Conservation (phyloP, 345 rosid genomes). For the Hibiscus trionum region DNA sequence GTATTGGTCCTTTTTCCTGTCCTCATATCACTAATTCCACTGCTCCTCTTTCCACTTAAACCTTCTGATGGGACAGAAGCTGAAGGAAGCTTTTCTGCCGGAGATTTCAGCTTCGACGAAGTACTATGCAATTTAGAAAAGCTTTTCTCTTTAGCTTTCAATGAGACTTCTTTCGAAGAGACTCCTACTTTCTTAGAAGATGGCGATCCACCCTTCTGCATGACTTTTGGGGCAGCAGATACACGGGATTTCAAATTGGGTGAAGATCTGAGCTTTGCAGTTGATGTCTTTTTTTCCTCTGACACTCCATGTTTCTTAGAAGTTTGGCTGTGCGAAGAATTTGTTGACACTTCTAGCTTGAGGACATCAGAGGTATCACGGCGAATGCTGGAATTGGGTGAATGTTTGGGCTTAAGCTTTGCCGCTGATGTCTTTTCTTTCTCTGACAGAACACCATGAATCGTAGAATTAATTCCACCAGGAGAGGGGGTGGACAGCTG, state of each 20-base stretch:
- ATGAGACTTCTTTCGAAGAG: conserved; percentile 21
- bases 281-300: conserved; percentile 11
- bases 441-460: conserved; percentile 6
- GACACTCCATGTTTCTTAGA: background rate
- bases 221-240: conserved; percentile 11
- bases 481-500: conserved; percentile 15
- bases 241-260: conserved; percentile 15
- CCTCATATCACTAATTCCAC: conserved; percentile 25
- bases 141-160: conserved; percentile 29
- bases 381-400: conserved; percentile 10
- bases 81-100: conserved; percentile 19
- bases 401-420: conserved; percentile 16
- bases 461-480: background rate
- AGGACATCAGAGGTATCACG: conserved; percentile 20
- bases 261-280: conserved; percentile 16
- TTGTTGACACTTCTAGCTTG: conserved; percentile 20
- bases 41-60: conserved; percentile 19
- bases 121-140: conserved; percentile 20
- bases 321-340: background rate
- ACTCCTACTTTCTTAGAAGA: conserved; percentile 21
- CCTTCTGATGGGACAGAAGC: conserved; percentile 23
- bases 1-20: conserved; percentile 19
- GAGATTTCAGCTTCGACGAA: conserved; percentile 33
- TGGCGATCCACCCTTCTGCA: conserved; percentile 20
- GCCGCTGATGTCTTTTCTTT: conserved; percentile 22